Conservation (phyloP, 2,329 filamentous ascomycete species). For the Talaromyces sp. region DNA sequence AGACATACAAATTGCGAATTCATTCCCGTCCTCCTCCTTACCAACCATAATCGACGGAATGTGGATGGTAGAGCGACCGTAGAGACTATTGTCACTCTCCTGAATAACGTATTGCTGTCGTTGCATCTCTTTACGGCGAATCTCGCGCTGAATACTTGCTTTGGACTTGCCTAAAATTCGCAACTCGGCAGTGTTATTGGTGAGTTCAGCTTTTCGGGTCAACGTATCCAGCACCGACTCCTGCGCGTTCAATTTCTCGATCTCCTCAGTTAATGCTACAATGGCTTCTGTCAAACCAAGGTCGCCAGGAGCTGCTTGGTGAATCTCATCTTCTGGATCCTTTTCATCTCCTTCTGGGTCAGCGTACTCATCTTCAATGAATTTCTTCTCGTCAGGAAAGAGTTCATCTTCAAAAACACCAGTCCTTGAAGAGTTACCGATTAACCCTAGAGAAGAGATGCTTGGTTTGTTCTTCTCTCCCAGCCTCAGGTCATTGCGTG, state of each 20-base stretch:
- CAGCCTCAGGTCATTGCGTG: slow-evolving; percentile 42
- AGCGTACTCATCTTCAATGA: slow-evolving; percentile 79
- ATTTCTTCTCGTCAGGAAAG: slow-evolving; percentile 78
- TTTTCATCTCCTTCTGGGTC: slow-evolving; percentile 61
- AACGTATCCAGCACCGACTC: slow-evolving; percentile 88
- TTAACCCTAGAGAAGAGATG: slow-evolving; percentile 83
- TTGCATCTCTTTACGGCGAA: slow-evolving; percentile 90
- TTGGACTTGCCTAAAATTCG: slow-evolving; percentile 91
- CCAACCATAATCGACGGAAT: slow-evolving; percentile 94
- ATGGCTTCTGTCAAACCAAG: slow-evolving; percentile 92
- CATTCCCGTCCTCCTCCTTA: slow-evolving; percentile 84
- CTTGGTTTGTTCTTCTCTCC: slow-evolving; percentile 68
- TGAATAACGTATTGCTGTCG: slow-evolving; percentile 95
- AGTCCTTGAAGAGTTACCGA: slow-evolving; percentile 79
- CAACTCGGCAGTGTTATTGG: slow-evolving; percentile 91
- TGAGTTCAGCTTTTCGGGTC: slow-evolving; percentile 89
- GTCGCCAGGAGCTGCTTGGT: slow-evolving; percentile 91
- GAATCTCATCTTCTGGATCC: slow-evolving; percentile 74
- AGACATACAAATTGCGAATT: slow-evolving; percentile 74
- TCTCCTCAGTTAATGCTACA: slow-evolving; percentile 78
- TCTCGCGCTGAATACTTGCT: slow-evolving; percentile 85
- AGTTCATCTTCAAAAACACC: slow-evolving; percentile 95
- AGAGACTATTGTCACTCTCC: slow-evolving; percentile 95
- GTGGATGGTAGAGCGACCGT: slow-evolving; percentile 80
- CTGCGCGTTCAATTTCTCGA: slow-evolving; percentile 82